Evolutionary conservation across 495 filamentous ascomycete species (phyloP), one percentile per base, ranked within the genome.

Genomic region (Platismatia glauca): DNA sequence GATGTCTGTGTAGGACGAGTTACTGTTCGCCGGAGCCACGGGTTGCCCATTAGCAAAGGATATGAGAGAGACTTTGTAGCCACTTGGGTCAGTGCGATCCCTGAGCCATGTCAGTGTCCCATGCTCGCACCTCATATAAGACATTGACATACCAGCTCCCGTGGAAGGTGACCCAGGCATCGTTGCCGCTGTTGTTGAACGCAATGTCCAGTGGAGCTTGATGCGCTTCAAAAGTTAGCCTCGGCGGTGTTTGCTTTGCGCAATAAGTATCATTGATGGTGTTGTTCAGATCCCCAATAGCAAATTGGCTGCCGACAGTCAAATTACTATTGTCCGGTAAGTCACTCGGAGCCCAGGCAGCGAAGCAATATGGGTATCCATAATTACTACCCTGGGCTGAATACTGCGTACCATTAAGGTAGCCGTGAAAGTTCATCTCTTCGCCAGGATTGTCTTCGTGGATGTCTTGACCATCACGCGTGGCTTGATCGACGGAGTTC

Each of bases 381-480:
- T 82, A 83, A 70, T 87, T 71, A 22, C 64, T 64, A 20, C 78
- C 78, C 63, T 78, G 76, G 24, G 69, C 63, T 1, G 70, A 61
- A 24, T 69, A 75, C 22, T 65, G 22, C 0, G 81, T 76, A 2
- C 70, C 71, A 60, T 82, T 78, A 6, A 89, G 74, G 48, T 78
- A 77, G 2, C 88, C 88, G 18, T 86, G 83, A 71, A 78, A 88
- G 69, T 90, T 91, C 63, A 90, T 71, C 66, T 90, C 86, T 69
- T 90, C 88, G 16, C 83, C 86, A 0, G 88, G 88, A 65, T 90
- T 90, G 44, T 89, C 77, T 46, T 81, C 68, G 67, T 89, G 86
- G 41, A 89, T 80, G 64, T 89, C 85, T 24, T 72, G 62, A 1
- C 78, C 79, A 64, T 79, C 67, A 15, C 87, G 78, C 12, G 59